Evolutionary conservation across 1,139 yeast genomes (phyloP).

Genomic region (Saccharomyces hybrid): DNA sequence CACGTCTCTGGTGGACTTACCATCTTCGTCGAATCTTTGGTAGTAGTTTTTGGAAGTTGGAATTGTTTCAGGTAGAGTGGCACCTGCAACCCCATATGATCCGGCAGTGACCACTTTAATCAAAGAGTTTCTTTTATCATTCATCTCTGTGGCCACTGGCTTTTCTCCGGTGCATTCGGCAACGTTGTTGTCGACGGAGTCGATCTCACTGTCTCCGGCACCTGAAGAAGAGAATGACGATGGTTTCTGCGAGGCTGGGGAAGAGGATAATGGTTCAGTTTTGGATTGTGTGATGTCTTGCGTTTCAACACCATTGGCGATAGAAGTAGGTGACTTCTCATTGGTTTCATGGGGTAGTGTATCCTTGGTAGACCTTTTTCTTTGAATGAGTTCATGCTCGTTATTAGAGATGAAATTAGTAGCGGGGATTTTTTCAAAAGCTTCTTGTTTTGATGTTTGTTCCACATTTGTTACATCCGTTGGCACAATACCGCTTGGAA

Average conservation of each 20-base stretch:
- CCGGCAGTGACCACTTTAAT: background rate
- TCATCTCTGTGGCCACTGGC: background rate
- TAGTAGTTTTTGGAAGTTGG: conserved; percentile 32
- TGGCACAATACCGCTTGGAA: conserved; percentile 15
- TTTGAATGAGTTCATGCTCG: conserved; percentile 1
- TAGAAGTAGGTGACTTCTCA: background rate
- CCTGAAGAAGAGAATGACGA: background rate
- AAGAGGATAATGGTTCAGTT: background rate
- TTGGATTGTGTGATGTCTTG: background rate
- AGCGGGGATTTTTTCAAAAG: conserved; percentile 28
- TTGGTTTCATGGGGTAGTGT: background rate
- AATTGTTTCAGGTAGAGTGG: conserved; percentile 31
- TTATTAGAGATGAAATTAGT: conserved; percentile 38
- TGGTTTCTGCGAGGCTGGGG: background rate
- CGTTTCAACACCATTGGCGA: background rate
- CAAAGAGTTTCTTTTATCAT: background rate
- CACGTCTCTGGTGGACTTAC: conserved; percentile 8
- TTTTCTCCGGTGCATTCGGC: background rate
- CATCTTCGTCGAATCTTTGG: conserved; percentile 18
- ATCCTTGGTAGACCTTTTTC: background rate
- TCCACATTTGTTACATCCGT: conserved; percentile 5
- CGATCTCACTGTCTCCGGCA: background rate
- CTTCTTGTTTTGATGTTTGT: conserved; percentile 17
- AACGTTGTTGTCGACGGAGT: background rate
- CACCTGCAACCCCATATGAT: conserved; percentile 28